Base-by-base conservation (phyloP, 2,329 filamentous ascomycete genomes). In the Eurotiales sp. region DNA sequence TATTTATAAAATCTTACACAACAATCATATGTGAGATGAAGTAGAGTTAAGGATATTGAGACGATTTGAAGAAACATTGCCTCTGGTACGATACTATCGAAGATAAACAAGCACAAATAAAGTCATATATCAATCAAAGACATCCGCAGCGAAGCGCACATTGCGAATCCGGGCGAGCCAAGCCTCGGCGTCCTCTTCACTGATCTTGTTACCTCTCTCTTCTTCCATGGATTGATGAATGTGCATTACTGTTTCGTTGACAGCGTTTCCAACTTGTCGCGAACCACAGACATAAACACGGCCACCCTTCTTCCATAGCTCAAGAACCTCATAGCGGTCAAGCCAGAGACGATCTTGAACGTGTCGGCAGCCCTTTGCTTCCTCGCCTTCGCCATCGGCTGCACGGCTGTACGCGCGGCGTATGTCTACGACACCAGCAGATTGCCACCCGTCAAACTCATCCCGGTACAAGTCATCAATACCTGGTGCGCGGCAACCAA, bases 41-140 rank as follows among this genome's bases (percentile, higher is more conserved):
- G n/a, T n/a, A n/a, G n/a, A n/a, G n/a, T n/a, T n/a, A n/a, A n/a
- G n/a, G n/a, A n/a, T n/a, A n/a, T n/a, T n/a, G 30, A 34, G 5
- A n/a, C 4, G 8, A 14, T 34, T 34, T n/a, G 4, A n/a, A 34
- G n/a, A n/a, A 34, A 34, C 6, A 34, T n/a, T 3, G 11, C 8
- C 10, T n/a, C n/a, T n/a, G n/a, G n/a, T n/a, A n/a, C n/a, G n/a
- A n/a, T n/a, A n/a, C n/a, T n/a, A n/a, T n/a, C n/a, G n/a, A n/a
- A n/a, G n/a, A n/a, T n/a, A n/a, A n/a, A n/a, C n/a, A n/a, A n/a
- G n/a, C n/a, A n/a, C n/a, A n/a, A n/a, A n/a, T n/a, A n/a, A n/a
- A n/a, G n/a, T n/a, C n/a, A n/a, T n/a, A n/a, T n/a, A n/a, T 42
- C 39, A 42, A 22, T 22, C 19, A 42, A 42, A 42, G 25, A 42